Evolutionary conservation across 2,329 filamentous ascomycete genomes (phyloP).

Genomic region (Hymenoscyphus scutula): DNA sequence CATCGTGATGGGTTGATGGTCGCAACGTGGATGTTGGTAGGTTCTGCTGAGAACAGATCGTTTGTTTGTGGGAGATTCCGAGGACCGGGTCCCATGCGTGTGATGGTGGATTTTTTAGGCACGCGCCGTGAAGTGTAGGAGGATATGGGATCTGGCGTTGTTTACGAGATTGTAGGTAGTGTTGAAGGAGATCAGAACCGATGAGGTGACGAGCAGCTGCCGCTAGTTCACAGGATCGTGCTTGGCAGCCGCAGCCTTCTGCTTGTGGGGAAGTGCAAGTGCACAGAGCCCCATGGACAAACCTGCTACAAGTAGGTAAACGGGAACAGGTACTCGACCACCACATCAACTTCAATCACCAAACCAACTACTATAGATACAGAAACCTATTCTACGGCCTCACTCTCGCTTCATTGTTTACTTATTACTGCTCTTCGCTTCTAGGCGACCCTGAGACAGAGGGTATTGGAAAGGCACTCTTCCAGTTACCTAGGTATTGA

Average conservation of each 20-base stretch:
- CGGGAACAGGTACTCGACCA: too few species aligned
- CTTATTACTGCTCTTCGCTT: not conserved
- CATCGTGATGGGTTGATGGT: constrained; percentile 54
- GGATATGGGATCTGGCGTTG: not conserved
- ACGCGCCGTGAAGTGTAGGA: constrained; percentile 5
- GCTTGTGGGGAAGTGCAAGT: too few species aligned
- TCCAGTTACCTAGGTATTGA: too few species aligned
- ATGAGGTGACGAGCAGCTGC: not conserved
- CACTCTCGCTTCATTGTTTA: not conserved
- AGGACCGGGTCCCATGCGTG: constrained; percentile 30
- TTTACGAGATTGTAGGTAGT: not conserved
- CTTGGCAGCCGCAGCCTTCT: constrained; percentile 2
- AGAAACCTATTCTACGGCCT: not conserved
- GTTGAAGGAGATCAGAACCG: not conserved
- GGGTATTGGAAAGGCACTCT: too few species aligned
- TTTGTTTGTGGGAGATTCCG: constrained; percentile 24
- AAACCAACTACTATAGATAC: not conserved
- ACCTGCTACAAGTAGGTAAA: too few species aligned
- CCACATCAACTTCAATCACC: too few species aligned
- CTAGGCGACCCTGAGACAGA: too few species aligned
- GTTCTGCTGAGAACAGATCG: constrained; percentile 31
- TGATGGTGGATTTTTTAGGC: constrained; percentile 14
- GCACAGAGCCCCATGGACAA: too few species aligned
- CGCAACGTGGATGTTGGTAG: constrained; percentile 14
- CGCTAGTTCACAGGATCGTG: not conserved